Base-by-base conservation (phyloP, 495 filamentous ascomycete species). In the Corynascus novoguineensis region DNA sequence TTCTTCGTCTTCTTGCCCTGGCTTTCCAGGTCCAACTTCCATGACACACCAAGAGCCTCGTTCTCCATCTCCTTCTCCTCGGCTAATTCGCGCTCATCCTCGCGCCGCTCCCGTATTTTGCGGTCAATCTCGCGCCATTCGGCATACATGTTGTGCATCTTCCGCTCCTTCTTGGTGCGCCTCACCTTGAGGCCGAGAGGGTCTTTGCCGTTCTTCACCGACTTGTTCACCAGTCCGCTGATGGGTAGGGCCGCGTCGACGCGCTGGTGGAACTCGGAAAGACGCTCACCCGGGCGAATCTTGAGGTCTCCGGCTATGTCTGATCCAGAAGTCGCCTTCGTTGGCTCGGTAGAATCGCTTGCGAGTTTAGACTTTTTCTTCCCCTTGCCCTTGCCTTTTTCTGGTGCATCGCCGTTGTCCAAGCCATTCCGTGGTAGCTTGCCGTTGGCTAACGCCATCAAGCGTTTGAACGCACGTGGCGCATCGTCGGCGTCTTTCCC, bases 161-260 rank as follows among this genome's bases (percentile, higher is more conserved):
- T 85, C 68, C 81, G 86, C 77, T 96, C 89, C 52, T 87, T 92
- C 72, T 85, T 87, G 41, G 90, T 92, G 45, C 74, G 68, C 50
- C 71, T 74, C 22, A 82, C 77, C 42, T 81, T 81, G 62, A 85
- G 35, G 31, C 82, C 78, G 58, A 82, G 38, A 56, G 78, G 68
- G 66, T 80, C 79, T 51, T 75, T 78, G 40, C 78, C 76, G 22
- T 67, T 53, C 45, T 68, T 71, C 22, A 71, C 65, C 4, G 73
- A 73, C 50, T 81, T 79, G 61, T 71, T 80, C 19, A 85, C 81
- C 59, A 88, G 71, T 0, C 78, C 80, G 17, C 82, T 72, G 10
- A 98, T 68, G 0, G 93, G 93, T 22, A 98, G 72, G 2, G 88
- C 86, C 27, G 88, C 86, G 64, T 97, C 86, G 8, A 98, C 93